Base-by-base conservation (phyloP, 306 rosid species). In the Malus fusca region DNA sequence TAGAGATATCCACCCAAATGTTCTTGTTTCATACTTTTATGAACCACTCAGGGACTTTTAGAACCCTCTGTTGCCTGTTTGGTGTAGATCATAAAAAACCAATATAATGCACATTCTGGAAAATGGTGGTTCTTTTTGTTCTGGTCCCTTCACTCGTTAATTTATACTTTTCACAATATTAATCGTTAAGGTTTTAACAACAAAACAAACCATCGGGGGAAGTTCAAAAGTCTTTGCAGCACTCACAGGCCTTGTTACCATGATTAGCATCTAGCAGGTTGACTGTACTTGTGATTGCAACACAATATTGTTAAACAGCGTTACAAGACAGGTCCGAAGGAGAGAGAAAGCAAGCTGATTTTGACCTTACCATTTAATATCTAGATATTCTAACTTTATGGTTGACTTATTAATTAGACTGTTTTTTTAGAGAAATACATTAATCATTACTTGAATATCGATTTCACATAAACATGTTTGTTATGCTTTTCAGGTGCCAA, bases 401-500 rank as follows among this genome's bases (percentile, higher is more conserved):
- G 19, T n/a, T 65, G 14, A 18, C 56, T 35, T 31, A 42, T 28
- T 18, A 19, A 1, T 59, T 33, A 15, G 67, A 70, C 22, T 9
- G 26, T 23, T 22, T n/a, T n/a, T 60, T 71, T 48, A 31, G 3
- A 25, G 72, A 33, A 43, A 69, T 43, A 11, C 55, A 26, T 33
- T 5, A 10, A 18, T 33, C 61, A 4, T 53, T 31, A 40, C 9
- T 53, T 23, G n/a, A 52, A 42, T 17, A n/a, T 63, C 44, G 33
- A 13, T 53, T 53, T 67, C 30, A 33, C 48, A 19, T 60, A 8
- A 64, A 33, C 26, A 74, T 73, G 15, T 71, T 28, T 25, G 23
- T 3, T 71, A 71, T 69, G 66, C 77, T 31, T 43, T 68, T 25
- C 64, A 91, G 97, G 94, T 91, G 66, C 94, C 97, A 52, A 75